phyloP scores from a whole-genome alignment of 192 early-diverging fungal species.

The Coemansia guatemalensis region DNA sequence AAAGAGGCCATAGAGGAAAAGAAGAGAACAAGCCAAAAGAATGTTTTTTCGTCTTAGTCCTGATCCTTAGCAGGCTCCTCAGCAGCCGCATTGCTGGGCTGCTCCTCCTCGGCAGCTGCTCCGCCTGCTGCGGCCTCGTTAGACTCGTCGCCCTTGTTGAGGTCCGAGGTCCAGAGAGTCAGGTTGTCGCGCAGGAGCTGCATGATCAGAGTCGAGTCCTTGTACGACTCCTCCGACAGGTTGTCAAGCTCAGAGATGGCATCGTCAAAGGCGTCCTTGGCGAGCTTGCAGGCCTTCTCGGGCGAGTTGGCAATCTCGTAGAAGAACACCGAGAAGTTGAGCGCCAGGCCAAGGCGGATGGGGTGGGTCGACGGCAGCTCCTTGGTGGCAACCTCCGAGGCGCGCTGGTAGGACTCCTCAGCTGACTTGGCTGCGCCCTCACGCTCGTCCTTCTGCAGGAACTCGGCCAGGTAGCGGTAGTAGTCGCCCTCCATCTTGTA shows the following conservation, averaged over 20 bases:
- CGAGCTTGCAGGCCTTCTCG: conserved; percentile 94
- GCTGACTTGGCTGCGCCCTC: conserved; percentile 80
- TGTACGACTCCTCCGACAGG: conserved; percentile 98
- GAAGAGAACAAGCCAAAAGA: conserved; percentile 1
- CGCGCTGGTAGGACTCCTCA: conserved; percentile 92
- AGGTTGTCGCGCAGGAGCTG: conserved; percentile 98
- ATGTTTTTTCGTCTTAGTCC: conserved; percentile 21
- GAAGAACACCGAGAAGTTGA: conserved; percentile 99
- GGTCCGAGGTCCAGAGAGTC: conserved; percentile 98
- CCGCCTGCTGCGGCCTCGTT: conserved; percentile 14
- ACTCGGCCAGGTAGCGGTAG: conserved; percentile 99
- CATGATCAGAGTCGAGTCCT: conserved; percentile 99
- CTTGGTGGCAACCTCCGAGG: conserved; percentile 92
- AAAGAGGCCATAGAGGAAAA: conserved; percentile 5
- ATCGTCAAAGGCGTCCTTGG: conserved; percentile 89
- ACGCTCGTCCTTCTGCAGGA: conserved; percentile 83
- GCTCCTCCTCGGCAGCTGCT: conserved; percentile 10
- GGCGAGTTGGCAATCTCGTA: conserved; percentile 99
- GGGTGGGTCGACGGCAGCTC: conserved; percentile 97
- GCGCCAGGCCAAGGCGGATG: conserved; percentile 95
- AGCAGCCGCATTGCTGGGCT: conserved; percentile 1
- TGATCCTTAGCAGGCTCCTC: conserved; percentile 24
- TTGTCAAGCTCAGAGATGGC: conserved; percentile 99
- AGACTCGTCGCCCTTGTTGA: conserved; percentile 49
- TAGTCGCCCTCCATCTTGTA: conserved; percentile 99